Base-by-base conservation (phyloP, 2,329 filamentous ascomycete species). In the Arthrinium puccinioides region DNA sequence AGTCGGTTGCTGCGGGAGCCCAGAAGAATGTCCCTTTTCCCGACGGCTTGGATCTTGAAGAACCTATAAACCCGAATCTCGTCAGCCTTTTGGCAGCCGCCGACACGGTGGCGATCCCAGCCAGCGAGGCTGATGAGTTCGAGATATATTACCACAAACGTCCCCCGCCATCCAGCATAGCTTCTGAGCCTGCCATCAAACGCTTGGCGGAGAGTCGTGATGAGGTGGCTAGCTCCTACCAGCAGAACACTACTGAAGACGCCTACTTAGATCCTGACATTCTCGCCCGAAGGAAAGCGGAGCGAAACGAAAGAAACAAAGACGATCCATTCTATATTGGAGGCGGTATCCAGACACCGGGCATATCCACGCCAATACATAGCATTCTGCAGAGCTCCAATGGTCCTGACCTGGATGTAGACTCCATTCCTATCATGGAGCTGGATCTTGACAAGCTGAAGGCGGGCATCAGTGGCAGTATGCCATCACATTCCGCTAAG, bases 301-400 rank as follows among this genome's bases (percentile, higher is more conserved):
- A 95, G 54, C 76, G 89, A 9, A 65, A 74, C 39, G 88, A 94
- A 55, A 77, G 87, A 39, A 87, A 95, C 58, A 84, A 76, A 48
- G 90, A 97, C 54, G 92, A 98, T 52, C 92, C 92, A 1, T 98
- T 95, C 59, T 98, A 98, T 55, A 97, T 98, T 52, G 66, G 63
- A 24, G 70, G 69, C 18, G 61, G 64, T 7, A 63, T 63, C 25
- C 69, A 67, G 19, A 66, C 64, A 1, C 78, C 76, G 4, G 76
- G 78, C 23, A 74, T 74, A 6, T 82, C 83, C 1, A 90, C 85
- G 1, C 86, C 86, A 1, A 80, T 92, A 34, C 84, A 90, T 52
- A 84, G 78, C 46, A 87, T 92, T 40, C 66, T 85, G 4, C 73
- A 78, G 41, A 79, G 72, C 40, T 79, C 78, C 40, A 89, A 90